Evolutionary conservation across 176 grass and related monocot species (phyloP), one percentile per base, ranked within the genome.

Genomic region (Saccharum officinarum): DNA sequence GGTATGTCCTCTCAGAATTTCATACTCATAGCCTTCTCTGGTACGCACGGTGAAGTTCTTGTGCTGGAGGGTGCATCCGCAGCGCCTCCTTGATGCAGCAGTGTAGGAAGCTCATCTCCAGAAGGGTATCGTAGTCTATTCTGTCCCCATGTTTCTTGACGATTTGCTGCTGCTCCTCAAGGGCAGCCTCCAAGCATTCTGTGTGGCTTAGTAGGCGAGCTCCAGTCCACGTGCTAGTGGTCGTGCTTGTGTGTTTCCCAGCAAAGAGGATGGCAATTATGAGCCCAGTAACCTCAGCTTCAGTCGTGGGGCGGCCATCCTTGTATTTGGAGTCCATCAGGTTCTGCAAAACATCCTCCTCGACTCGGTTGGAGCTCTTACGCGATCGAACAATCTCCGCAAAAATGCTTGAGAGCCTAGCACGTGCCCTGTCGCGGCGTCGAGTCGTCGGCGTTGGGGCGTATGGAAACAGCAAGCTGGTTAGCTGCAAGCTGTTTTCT

Each of bases 401-500:
- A 0, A 65, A 65, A 15, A 31, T 65, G 26, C 13, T 31, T 5
- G 10, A 30, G 26, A 65, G 60, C 25, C 25, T 63, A 11, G 10
- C 60, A 63, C 11, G 23, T 0, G 60, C 60, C 25, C 4, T 63
- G 4, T 63, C 23, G 0, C 60, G 60, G 8, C 23, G 0, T 28
- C 73, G 12, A 23, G 50, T 37, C 78, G 65, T 34, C 0, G 86
- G 63, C 30, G 61, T 88, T n/a, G 80, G 89, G 34, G 80, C 76
- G 31, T 94, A 87, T 25, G 89, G 92, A 75, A 89, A 91, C 0
- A 91, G 18, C 55, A 91, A 65, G 63, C 80, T 91, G 40, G 61
- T 50, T 7, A 90, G 75, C 25, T 70, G 75, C n/a, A 89, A 22
- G 31, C 86, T 82, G 30, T 22, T 73, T 17, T 89, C 78, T 10